Evolutionary conservation across 2,329 filamentous ascomycete genomes (phyloP).

Genomic region (Aureobasidium subglaciale): DNA sequence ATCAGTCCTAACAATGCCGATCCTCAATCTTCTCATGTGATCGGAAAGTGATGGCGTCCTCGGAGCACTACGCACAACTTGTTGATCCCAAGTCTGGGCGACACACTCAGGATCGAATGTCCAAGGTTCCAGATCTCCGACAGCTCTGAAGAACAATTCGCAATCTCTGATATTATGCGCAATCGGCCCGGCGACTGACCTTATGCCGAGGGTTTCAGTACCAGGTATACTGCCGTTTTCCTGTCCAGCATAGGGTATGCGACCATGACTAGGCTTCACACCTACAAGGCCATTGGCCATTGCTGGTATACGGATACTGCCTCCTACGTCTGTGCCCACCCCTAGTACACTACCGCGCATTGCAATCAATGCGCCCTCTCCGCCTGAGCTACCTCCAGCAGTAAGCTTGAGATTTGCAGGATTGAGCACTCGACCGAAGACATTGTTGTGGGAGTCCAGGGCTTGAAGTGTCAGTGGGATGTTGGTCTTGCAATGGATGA

Average conservation of each 20-base stretch:
- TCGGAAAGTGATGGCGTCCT: background rate
- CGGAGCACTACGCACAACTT: slow-evolving; percentile 17
- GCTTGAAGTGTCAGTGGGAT: slow-evolving; percentile 48
- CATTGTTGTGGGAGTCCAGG: slow-evolving; percentile 47
- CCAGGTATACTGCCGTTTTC: slow-evolving; percentile 41
- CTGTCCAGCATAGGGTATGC: slow-evolving; percentile 48
- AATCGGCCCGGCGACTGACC: slow-evolving; percentile 41
- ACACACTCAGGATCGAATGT: slow-evolving; percentile 38
- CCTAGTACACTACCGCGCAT: slow-evolving; percentile 44
- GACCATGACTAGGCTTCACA: slow-evolving; percentile 37
- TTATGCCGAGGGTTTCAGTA: slow-evolving; percentile 38
- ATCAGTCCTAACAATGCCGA: slow-evolving; percentile 46
- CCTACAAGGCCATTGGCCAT: slow-evolving; percentile 45
- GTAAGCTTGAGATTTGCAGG: slow-evolving; percentile 42
- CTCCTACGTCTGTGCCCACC: slow-evolving; percentile 50
- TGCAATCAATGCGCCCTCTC: slow-evolving; percentile 46
- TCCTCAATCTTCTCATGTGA: slow-evolving; percentile 23
- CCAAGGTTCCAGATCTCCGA: slow-evolving; percentile 49
- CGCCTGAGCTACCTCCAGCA: slow-evolving; percentile 46
- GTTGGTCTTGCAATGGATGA: slow-evolving; percentile 49
- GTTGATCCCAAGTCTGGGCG: slow-evolving; percentile 32
- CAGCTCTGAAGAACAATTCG: slow-evolving; percentile 47
- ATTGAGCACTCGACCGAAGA: slow-evolving; percentile 44
- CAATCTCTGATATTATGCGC: slow-evolving; percentile 44
- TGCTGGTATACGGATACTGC: slow-evolving; percentile 45